Base-by-base conservation (phyloP, 352 stramenopile genomes). In the Pythium oligandrum region DNA sequence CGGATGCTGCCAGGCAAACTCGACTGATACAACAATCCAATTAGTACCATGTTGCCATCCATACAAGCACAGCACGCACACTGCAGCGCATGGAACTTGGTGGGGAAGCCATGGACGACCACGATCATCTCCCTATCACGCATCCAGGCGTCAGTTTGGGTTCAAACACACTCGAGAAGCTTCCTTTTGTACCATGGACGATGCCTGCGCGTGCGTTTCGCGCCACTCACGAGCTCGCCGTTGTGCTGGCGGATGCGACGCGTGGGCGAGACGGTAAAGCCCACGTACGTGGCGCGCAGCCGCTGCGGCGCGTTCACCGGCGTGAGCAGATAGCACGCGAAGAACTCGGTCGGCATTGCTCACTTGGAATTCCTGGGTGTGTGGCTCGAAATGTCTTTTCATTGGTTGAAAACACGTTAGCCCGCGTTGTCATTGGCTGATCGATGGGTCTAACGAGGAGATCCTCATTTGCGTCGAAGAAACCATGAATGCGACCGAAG, bases 1-100 rank as follows among this genome's bases (percentile, higher is more conserved):
- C 17, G 82, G 82, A 53, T 92, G 78, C 63, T 92, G 81, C 81
- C 78, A 92, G 10, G 83, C 73, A 53, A 72, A 92, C 54, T 92
- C 81, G 51, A 92, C 80, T 91, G 17, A 26, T 26, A 26, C 17
- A 17, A 12, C n/a, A 45, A 30, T 6, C 6, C 4, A 35, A 37
- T 55, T 3, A 49, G 40, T 31, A 3, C 42, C 4, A 49, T 26
- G 12, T 42, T n/a, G 1, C 38, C 11, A 40, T 3, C 45, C 4
- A 48, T 34, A 37, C 32, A 31, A 17, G 17, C 6, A 38, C 12
- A 47, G 30, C 10, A 75, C 75, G 43, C 65, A 91, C 78, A 89
- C 54, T 90, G 82, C 50, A 92, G 62, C 26, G 82, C 82, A 47
- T 80, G 69, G 44, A 84, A 78, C 53, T 92, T 92, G 56, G 71